phyloP scores from a whole-genome alignment of 495 filamentous ascomycete species.

The Podospora tetraspora region DNA sequence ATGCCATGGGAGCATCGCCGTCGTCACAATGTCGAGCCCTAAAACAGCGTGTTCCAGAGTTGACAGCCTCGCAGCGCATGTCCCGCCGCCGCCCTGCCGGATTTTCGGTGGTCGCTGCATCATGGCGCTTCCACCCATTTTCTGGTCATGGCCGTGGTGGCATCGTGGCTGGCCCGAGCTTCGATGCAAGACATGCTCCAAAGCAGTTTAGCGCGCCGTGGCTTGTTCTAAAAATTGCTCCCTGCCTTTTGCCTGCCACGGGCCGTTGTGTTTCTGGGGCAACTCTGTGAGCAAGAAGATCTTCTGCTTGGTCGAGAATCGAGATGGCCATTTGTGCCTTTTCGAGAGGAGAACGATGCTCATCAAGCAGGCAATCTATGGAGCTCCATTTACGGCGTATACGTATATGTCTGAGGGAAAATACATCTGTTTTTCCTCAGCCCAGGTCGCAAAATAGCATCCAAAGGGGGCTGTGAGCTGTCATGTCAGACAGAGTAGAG shows the following conservation, averaged over 20 bases:
- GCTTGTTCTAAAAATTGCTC: neutral
- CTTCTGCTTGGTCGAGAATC: no score
- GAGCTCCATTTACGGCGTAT: neutral
- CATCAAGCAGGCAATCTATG: neutral
- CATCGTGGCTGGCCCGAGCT: neutral
- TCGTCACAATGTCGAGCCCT: neutral
- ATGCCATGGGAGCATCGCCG: neutral
- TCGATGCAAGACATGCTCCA: neutral
- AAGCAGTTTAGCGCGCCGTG: neutral
- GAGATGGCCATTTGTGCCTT: no score
- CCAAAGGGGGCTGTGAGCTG: neutral
- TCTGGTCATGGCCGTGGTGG: neutral
- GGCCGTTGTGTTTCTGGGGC: neutral
- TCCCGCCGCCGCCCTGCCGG: neutral
- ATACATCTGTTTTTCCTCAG: neutral
- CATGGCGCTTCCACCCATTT: neutral
- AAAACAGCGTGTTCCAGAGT: neutral
- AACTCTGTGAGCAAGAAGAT: neutral
- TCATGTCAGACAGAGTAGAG: neutral
- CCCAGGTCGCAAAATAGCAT: neutral
- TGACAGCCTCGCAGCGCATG: neutral
- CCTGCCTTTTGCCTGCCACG: neutral
- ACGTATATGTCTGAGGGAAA: neutral
- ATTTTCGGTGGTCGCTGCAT: neutral
- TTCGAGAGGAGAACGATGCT: no score